A percentile compares a stretch with the other conserved stretches of the same genome.
phyloP scores from a whole-genome alignment of 2,329 filamentous ascomycete genomes.

The Coleophoma cylindrospora region DNA sequence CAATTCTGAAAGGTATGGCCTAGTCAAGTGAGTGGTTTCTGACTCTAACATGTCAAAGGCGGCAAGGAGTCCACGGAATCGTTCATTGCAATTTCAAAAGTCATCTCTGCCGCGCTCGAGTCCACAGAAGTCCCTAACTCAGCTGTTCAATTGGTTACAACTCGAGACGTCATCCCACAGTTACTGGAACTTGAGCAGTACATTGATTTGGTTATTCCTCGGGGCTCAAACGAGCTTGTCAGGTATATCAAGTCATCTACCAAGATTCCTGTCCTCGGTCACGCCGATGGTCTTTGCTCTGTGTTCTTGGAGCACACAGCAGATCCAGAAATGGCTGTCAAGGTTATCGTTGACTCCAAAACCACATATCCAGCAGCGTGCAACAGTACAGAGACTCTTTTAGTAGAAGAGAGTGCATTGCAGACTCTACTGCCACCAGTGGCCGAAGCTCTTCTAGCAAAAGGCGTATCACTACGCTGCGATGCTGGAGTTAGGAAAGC shows the following conservation, averaged over 20 bases:
- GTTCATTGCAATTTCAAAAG: constrained; percentile 84
- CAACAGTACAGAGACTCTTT: constrained; percentile 87
- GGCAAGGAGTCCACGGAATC: constrained; percentile 94
- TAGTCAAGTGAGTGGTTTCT: not conserved
- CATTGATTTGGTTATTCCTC: constrained; percentile 92
- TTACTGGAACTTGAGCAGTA: constrained; percentile 80
- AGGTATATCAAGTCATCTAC: constrained; percentile 84
- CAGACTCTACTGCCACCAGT: constrained; percentile 63
- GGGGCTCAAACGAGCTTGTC: constrained; percentile 38
- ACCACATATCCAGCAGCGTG: constrained; percentile 93
- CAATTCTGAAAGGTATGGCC: constrained; percentile 76
- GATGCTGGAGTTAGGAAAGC: constrained; percentile 64
- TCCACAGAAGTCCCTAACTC: constrained; percentile 73
- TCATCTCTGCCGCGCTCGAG: constrained; percentile 74
- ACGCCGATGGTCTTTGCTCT: constrained; percentile 89
- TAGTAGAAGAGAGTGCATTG: constrained; percentile 73
- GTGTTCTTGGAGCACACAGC: constrained; percentile 81
- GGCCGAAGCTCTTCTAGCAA: constrained; percentile 66
- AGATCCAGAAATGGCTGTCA: constrained; percentile 64
- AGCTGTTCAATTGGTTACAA: constrained; percentile 90
- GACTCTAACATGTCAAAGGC: constrained; percentile 38
- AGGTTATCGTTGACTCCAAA: constrained; percentile 86
- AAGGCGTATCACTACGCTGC: constrained; percentile 79
- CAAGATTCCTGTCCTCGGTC: constrained; percentile 91
- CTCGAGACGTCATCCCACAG: constrained; percentile 82